Evolutionary conservation across 129 eudicot genomes (phyloP), one percentile per base, ranked within the genome.

Genomic region (Calendula officinalis): DNA sequence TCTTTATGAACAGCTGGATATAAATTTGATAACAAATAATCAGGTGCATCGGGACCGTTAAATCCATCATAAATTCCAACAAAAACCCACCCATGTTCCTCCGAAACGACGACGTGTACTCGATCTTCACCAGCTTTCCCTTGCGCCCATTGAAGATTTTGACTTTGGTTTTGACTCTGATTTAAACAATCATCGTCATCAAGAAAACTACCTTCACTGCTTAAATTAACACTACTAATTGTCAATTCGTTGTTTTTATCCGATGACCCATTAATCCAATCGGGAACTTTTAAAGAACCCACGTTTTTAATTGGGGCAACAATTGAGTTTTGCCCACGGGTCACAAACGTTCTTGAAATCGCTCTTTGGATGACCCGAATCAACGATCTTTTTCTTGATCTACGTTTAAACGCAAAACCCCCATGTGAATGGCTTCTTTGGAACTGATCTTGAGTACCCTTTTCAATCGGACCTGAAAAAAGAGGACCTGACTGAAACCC

Each of bases 91-190:
- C 89, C 96, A 11, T 85, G 95, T 46, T 94, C 99, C 72, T 94
- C 99, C 1, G 99, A 94, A 43, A 94, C 95, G 16, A 94, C 97
- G 11, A 94, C 97, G 47, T 94, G 99, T 2, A 94, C 99, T 40
- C 99, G 84, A 83, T 94, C 99, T 68, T 94, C 99, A n/a, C 99
- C 99, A 0, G 99, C 99, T 71, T 94, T 94, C 30, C 99, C 99
- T 67, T 94, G 99, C 7, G 99, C 99, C 99, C 99, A 94, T 75
- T 94, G 95, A 22, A 94, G 84, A 80, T 89, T 94, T 62, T 83
- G 87, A 36, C 80, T 77, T 38, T 79, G 82, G 51, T 67, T 94
- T 62, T 83, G 87, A 36, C 80, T 77, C 35, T 79, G 82, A 51
- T 67, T 43, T 27, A 75, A 63, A 51, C 82, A 76, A 35, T 91